phyloP scores from a whole-genome alignment of 1,284 basidiomycete species.

The Meripilus lineatus region DNA sequence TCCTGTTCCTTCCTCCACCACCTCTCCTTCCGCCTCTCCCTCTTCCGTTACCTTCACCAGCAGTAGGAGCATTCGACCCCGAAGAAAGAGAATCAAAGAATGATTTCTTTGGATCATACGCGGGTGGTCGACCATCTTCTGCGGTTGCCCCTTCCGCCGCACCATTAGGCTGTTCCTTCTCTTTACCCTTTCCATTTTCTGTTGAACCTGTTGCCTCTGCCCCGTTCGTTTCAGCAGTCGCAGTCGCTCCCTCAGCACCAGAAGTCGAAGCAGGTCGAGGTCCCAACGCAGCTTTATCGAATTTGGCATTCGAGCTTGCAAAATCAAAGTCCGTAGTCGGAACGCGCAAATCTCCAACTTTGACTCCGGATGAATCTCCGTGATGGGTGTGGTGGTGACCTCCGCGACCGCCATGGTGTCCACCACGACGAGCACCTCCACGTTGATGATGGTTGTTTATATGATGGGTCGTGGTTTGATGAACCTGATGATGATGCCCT shows the following conservation, averaged over 20 bases:
- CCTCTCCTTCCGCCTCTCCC: constrained; percentile 41
- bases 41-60: constrained; percentile 28
- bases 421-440: constrained; percentile 20
- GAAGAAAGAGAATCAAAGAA: constrained; percentile 78
- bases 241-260: not conserved
- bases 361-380: too few species aligned
- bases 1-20: constrained; percentile 53
- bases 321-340: constrained; percentile 78
- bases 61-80: constrained; percentile 27
- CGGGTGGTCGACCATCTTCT: too few species aligned
- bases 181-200: constrained; percentile 19
- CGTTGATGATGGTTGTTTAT: constrained; percentile 20
- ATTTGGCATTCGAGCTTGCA: constrained; percentile 63
- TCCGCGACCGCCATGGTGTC: constrained; percentile 27
- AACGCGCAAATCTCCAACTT: constrained; percentile 37
- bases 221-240: not conserved
- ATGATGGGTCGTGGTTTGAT: too few species aligned
- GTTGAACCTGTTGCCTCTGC: constrained; percentile 22
- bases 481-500: constrained; percentile 10
- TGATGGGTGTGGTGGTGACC: too few species aligned
- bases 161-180: too few species aligned
- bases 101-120: constrained; percentile 71
- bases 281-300: constrained; percentile 62
- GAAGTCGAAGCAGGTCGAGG: constrained; percentile 25
- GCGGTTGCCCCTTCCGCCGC: too few species aligned